Evolutionary conservation across 768 basidiomycete genomes (phyloP), one percentile per base, ranked within the genome.

Genomic region (Lepiota venenata): DNA sequence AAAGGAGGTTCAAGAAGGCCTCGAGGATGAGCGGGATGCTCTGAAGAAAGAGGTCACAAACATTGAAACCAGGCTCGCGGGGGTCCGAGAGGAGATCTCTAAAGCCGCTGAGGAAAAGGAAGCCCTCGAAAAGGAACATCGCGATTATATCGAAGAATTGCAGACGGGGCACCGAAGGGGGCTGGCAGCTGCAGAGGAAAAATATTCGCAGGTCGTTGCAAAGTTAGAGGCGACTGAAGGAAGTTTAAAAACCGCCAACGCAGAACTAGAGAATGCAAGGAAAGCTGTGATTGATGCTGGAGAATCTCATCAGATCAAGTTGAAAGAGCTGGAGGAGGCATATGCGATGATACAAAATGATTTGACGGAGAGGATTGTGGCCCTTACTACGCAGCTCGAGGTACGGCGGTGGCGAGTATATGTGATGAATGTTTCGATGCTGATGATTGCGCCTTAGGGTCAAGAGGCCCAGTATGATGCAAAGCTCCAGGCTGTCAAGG

Each of bases 391-490:
- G 27, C 87, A 91, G 60, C 79, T 93, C 10, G 77, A 85, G 77
- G 91, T 88, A 58, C 57, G 75, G 10, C 63, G n/a, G 38, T 50
- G 40, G 39, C 50, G 12, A 32, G 9, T 57, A 12, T 43, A 32
- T 4, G 39, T n/a, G 25, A 20, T 12, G n/a, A 14, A 15, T 18
- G 21, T 47, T 39, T 36, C 14, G 35, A 38, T 35, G 36, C 50
- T 59, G 51, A 63, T 53, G n/a, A 36, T 47, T 15, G 21, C 10
- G 40, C 36, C 38, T 37, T 61, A 92, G 91, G 73, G 74, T 46
- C 83, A 91, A 74, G 87, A 90, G 64, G 70, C 79, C 18, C 75
- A 83, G 47, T 91, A 91, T 64, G 73, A 77, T 63, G 74, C 75
- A 7, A 87, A 85, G 66, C 79, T 92, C 21, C 81, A 84, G 11